phyloP scores from a whole-genome alignment of 768 basidiomycete species.

The Pulveroboletus frians region DNA sequence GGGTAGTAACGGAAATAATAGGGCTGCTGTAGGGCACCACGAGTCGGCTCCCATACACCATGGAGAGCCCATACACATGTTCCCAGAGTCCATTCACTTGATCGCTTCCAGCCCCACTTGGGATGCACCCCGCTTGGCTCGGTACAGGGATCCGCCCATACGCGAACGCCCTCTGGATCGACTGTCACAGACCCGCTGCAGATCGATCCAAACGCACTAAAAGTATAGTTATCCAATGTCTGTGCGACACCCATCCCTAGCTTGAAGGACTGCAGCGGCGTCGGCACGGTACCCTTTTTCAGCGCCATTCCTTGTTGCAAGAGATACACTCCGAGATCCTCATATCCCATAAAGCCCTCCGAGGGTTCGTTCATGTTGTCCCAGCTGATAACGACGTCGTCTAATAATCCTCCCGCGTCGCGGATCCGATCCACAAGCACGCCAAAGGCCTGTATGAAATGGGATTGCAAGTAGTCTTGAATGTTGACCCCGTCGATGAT shows the following conservation, averaged over 20 bases:
- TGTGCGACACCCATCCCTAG: too few species aligned
- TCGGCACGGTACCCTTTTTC: slow-evolving; percentile 85
- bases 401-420: too few species aligned
- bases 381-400: slow-evolving; percentile 93
- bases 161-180: slow-evolving; percentile 74
- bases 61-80: slow-evolving; percentile 84
- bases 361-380: slow-evolving; percentile 94
- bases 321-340: slow-evolving; percentile 63
- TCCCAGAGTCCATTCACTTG: slow-evolving; percentile 67
- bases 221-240: slow-evolving; percentile 78
- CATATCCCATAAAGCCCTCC: slow-evolving; percentile 67
- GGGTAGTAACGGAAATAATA: slow-evolving; percentile 68
- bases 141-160: slow-evolving; percentile 83
- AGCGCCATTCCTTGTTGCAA: slow-evolving; percentile 62
- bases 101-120: slow-evolving; percentile 83
- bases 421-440: slow-evolving; percentile 70
- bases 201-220: slow-evolving; percentile 73
- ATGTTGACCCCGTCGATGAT: slow-evolving; percentile 88
- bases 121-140: slow-evolving; percentile 58
- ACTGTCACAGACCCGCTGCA: slow-evolving; percentile 70
- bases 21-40: slow-evolving; percentile 58
- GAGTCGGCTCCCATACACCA: slow-evolving; percentile 80
- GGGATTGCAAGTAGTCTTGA: slow-evolving; percentile 79
- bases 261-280: slow-evolving; percentile 77
- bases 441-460: slow-evolving; percentile 72